Base-by-base conservation (phyloP, 768 basidiomycete species). In the Russula compacta region DNA sequence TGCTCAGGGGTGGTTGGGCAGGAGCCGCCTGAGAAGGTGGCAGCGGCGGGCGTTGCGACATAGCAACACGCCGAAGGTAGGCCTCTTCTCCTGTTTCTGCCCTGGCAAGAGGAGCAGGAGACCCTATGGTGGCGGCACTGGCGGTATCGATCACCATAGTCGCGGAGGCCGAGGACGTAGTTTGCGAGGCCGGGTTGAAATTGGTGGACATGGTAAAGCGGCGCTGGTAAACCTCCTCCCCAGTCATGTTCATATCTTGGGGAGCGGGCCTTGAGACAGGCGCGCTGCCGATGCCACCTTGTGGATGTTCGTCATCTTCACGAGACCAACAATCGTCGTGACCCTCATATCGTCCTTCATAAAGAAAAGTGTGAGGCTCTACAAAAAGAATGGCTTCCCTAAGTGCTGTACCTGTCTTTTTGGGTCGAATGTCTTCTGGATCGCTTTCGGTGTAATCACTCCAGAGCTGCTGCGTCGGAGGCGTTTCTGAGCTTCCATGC, bases 141-240 rank as follows among this genome's bases (percentile, higher is more conserved):
- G 14, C 19, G 17, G 19, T 6, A 47, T 38, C 57, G 14, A 8
- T 42, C 1, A 2, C 53, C 6, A n/a, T 9, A 21, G 42, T 15
- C n/a, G 5, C 47, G 24, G 19, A 24, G 39, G 17, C 24, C 19
- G 35, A 59, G 33, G 14, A 54, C 33, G 19, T 63, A 38, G 14
- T 58, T 40, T 40, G 56, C 60, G 17, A 53, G 19, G 19, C 17
- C 4, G 66, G 67, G n/a, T 64, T 65, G 43, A 64, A 63, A 33
- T 72, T 73, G n/a, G 69, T 61, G 9, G 84, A 84, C 79, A 91
- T 75, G n/a, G 85, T 86, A 11, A 89, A 74, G 12, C 89, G 83
- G 44, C 85, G 83, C 65, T 84, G 84, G 68, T 83, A 91, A 1
- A 85, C 88, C 68, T 89, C 90, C 51, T 92, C 89, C n/a, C 88